phyloP scores from a whole-genome alignment of 139 green algal genomes.

The Tetradesmus obliquus region DNA sequence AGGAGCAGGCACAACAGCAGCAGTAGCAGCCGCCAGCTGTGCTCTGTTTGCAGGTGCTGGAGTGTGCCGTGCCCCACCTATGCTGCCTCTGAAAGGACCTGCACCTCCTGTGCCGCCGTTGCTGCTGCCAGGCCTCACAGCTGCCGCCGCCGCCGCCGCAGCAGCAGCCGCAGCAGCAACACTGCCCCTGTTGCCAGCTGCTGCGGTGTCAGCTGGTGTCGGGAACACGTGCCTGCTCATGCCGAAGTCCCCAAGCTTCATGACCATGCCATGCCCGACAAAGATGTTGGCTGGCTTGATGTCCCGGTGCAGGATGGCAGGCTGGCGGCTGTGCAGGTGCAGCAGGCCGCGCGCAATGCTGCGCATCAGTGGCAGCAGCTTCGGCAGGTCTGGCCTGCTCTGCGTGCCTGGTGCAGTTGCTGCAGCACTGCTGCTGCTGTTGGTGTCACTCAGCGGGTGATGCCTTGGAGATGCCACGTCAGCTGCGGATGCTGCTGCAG shows the following conservation, averaged over 20 bases:
- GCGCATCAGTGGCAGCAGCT: conserved; percentile 49
- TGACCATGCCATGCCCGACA: conserved; percentile 61
- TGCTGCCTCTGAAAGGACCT: background rate
- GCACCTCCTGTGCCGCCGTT: background rate
- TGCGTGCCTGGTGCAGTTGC: background rate
- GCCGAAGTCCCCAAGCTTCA: conserved; percentile 77
- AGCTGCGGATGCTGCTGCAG: background rate
- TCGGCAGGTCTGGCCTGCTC: background rate
- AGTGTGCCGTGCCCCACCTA: background rate
- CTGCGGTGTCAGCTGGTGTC: background rate
- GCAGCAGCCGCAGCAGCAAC: background rate
- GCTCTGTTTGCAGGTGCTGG: background rate
- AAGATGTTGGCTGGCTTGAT: conserved; percentile 72
- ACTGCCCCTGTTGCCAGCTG: background rate
- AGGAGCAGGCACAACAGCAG: background rate
- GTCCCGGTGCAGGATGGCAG: conserved; percentile 68
- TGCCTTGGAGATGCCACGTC: background rate
- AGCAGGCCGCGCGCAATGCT: conserved; percentile 56
- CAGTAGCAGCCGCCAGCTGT: background rate
- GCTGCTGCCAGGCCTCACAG: conserved; percentile 1
- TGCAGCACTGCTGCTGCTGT: background rate
- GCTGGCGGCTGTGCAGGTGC: conserved; percentile 60
- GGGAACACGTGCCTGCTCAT: conserved; percentile 59
- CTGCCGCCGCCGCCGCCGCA: background rate
- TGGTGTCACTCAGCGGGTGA: background rate